Base-by-base conservation (phyloP, 2,329 filamentous ascomycete species). In the Clonostachys rosea region DNA sequence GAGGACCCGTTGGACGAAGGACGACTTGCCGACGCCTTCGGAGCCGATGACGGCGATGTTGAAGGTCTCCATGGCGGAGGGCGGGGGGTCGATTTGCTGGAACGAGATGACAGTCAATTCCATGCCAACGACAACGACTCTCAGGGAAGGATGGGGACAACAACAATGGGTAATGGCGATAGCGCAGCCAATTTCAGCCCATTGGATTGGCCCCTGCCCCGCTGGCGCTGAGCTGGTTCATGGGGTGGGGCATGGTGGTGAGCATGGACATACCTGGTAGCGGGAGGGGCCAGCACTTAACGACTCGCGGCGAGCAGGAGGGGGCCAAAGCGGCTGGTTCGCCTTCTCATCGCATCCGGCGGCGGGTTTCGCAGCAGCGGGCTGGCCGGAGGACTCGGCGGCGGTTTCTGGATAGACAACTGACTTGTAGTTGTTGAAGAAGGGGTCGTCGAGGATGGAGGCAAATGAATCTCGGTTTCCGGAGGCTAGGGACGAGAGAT, bases 41-140 rank as follows among this genome's bases (percentile, higher is more conserved):
- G 81, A 76, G 56, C 84, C 84, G 61, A 87, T 81, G 50, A 87
- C 73, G 57, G 81, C 81, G 54, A 87, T 81, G 59, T 82, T 84
- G 59, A 83, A 76, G 54, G 73, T 70, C 52, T 82, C 78, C 79
- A 83, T 83, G 50, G 56, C 60, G 59, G 59, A 53, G 48, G 58
- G 52, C 34, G 16, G 20, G 24, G 24, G 24, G 24, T 30, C 24
- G 24, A 30, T 10, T 30, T 30, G 24, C 24, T 30, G 24, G 24
- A 30, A 30, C 24, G 24, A 30, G 20, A 14, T 10, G 24, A 34
- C 37, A 46, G 43, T 40, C 34, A 24, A 40, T 20, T 40, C 37
- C 37, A 40, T 30, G 24, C 24, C 24, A 9, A 30, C 24, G 24
- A 30, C 24, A 30, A 30, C 24, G 24, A 30, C 8, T 30, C 24